A percentile compares a stretch with the other conserved stretches of the same genome.
phyloP scores from a whole-genome alignment of 352 stramenopile genomes.

The Hyaloperonospora brassicae region DNA sequence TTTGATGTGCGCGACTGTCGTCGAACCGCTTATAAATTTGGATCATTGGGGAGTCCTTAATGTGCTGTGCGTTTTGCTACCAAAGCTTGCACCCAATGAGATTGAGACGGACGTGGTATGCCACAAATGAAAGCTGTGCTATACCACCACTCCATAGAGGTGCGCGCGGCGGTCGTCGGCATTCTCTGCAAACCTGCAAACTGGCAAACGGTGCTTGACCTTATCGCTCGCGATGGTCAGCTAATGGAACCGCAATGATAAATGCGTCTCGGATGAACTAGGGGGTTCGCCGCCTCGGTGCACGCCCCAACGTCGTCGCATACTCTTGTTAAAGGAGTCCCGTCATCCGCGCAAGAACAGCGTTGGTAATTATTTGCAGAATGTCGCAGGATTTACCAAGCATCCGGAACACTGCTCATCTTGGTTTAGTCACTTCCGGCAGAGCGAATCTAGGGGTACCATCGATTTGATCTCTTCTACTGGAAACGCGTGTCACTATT shows the following conservation, averaged over 20 bases:
- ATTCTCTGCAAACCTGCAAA: not conserved
- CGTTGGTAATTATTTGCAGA: not conserved
- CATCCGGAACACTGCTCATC: not conserved
- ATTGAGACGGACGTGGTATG: not conserved
- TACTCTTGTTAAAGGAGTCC: not conserved
- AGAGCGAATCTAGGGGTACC: not conserved
- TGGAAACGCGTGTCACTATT: not conserved
- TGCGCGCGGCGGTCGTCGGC: not conserved
- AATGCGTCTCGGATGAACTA: not conserved
- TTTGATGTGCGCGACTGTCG: not conserved
- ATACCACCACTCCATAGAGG: not conserved
- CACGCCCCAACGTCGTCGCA: not conserved
- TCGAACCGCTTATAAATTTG: not conserved
- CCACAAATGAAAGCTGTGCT: not conserved
- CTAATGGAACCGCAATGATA: not conserved
- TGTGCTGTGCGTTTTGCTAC: not conserved
- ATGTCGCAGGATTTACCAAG: not conserved
- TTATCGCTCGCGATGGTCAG: slow-evolving; percentile 1
- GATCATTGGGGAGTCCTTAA: not conserved
- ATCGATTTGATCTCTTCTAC: not conserved
- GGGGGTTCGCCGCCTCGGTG: not conserved
- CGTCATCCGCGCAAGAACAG: not conserved
- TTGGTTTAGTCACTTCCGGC: not conserved
- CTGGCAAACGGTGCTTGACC: not conserved
- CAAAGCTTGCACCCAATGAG: not conserved